Percentiles rank a stretch among this genome's conserved stretches.
These are phyloP conservation scores for Capsicum chinense DNA, from an alignment of 257 asterid genomes.

Conservation along the genomic window DNA sequence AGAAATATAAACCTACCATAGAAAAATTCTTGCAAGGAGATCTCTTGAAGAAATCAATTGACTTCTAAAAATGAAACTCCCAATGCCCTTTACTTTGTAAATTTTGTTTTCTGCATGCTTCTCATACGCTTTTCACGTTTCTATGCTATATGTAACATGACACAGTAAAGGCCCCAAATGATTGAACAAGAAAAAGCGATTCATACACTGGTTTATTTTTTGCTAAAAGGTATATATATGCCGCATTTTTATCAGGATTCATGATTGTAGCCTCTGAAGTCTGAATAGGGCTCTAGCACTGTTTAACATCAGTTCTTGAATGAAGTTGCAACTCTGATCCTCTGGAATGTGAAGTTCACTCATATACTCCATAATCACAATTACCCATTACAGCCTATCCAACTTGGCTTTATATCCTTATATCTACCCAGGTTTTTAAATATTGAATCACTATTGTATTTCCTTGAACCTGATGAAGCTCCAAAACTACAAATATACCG, in stretches of 20 bases:
- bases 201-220: not conserved
- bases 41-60: slow-evolving; percentile 11
- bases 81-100: not conserved
- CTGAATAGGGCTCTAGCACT: slow-evolving; percentile 2
- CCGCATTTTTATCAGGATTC: not conserved
- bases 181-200: not conserved
- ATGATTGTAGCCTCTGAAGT: not conserved
- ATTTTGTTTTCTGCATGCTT: too few relatives aligned
- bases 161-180: not conserved
- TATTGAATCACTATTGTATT: not conserved
- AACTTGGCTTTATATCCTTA: slow-evolving; percentile 7
- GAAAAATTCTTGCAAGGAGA: not conserved
- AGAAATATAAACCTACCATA: not conserved
- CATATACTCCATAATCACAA: not conserved
- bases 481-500: not conserved
- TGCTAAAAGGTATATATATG: not conserved
- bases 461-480: not conserved
- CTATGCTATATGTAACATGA: not conserved
- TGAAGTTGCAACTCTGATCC: slow-evolving; percentile 6
- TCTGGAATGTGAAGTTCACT: not conserved
- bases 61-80: not conserved
- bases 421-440: not conserved
- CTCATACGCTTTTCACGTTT: not conserved
- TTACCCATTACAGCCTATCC: not conserved
- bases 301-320: not conserved